A percentile compares a stretch with the other conserved stretches of the same genome.
Conservation (phyloP, 257 asterid species). For the Solanum boliviense region DNA sequence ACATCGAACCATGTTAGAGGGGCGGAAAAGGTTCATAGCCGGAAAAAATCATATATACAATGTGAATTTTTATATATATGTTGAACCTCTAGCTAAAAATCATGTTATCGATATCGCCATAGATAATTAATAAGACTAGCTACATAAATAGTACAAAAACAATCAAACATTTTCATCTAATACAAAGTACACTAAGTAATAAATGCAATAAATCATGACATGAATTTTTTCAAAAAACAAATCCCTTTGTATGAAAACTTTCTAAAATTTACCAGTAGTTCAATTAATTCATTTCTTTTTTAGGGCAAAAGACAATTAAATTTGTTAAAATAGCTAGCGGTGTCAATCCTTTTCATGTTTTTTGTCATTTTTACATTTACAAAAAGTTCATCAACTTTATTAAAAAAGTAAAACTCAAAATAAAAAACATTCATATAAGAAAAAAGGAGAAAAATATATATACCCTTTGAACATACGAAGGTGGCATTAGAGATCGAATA, state of each 20-base stretch:
- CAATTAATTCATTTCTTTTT: neutral
- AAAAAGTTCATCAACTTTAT: neutral
- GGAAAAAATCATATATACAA: neutral
- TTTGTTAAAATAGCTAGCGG: neutral
- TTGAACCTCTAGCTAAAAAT: neutral
- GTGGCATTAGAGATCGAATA: conserved; percentile 35
- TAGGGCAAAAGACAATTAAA: neutral
- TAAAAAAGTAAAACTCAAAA: neutral
- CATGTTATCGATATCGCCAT: neutral
- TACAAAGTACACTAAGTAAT: neutral
- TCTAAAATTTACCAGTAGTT: neutral
- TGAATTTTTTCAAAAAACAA: neutral
- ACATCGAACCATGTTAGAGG: neutral
- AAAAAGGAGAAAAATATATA: neutral
- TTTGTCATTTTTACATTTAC: conserved; percentile 9
- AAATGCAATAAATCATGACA: neutral
- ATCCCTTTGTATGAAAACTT: neutral
- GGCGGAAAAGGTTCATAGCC: neutral
- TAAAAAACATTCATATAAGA: neutral
- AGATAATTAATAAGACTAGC: neutral
- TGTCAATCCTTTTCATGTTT: neutral
- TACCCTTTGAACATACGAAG: conserved; percentile 40
- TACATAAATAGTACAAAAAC: neutral
- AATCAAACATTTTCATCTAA: neutral
- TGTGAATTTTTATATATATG: neutral